Evolutionary conservation across 768 basidiomycete genomes (phyloP).

Genomic region (Tylopilus cervinicoccineus): DNA sequence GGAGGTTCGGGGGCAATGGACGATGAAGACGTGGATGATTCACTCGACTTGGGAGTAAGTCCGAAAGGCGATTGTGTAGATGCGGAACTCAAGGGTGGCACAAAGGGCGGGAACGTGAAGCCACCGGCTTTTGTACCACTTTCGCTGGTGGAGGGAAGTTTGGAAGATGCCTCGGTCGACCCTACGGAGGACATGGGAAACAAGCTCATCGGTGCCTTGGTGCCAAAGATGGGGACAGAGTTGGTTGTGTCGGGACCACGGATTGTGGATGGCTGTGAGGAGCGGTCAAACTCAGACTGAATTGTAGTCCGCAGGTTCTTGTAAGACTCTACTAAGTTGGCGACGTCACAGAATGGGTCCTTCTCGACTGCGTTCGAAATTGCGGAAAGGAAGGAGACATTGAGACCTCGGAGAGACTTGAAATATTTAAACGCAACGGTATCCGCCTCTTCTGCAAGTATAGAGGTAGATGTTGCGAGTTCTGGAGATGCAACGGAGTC

Average conservation of each 20-base stretch:
- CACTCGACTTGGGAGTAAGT: slow-evolving; percentile 18
- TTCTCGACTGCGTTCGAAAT: slow-evolving; percentile 55
- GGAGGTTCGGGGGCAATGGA: slow-evolving; percentile 15
- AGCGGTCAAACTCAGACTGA: slow-evolving; percentile 51
- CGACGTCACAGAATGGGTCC: slow-evolving; percentile 69
- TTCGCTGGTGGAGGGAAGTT: slow-evolving; percentile 13
- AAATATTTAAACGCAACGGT: slow-evolving; percentile 51
- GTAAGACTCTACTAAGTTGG: slow-evolving; percentile 55
- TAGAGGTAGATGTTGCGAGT: slow-evolving; percentile 13
- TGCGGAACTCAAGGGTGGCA: slow-evolving; percentile 16
- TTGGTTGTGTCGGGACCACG: slow-evolving; percentile 6
- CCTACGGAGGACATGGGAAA: slow-evolving; percentile 31
- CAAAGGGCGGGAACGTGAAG: slow-evolving; percentile 26
- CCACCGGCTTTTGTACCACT: slow-evolving; percentile 16
- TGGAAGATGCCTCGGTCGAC: slow-evolving; percentile 13
- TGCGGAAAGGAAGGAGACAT: slow-evolving; percentile 58
- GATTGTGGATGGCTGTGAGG: slow-evolving; percentile 15
- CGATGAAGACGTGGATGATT: slow-evolving; percentile 10
- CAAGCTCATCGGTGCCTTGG: slow-evolving; percentile 1
- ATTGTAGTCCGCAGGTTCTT: slow-evolving; percentile 50
- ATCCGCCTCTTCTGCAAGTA: slow-evolving; percentile 30
- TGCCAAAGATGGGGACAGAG: slow-evolving; percentile 10
- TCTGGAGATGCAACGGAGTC: slow-evolving; percentile 30
- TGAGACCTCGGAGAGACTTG: slow-evolving; percentile 69
- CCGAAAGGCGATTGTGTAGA: slow-evolving; percentile 11